A percentile compares a stretch with the other conserved stretches of the same genome.
These are phyloP conservation scores for Henningerozyma blattae DNA, from an alignment of 805 yeast species.

Conservation along the genomic window DNA sequence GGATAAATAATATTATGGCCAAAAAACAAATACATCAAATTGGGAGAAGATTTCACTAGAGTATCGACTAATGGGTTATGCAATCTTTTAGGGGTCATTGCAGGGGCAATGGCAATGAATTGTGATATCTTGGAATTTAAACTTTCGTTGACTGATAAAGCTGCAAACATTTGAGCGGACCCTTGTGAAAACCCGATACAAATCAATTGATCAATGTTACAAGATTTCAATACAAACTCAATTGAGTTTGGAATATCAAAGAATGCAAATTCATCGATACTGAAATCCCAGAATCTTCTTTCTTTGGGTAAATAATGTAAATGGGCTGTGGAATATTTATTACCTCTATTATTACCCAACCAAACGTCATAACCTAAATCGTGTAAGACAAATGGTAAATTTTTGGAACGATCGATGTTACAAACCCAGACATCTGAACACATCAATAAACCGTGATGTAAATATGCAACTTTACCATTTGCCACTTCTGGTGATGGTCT, in stretches of 20 bases:
- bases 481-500: constrained; percentile 26
- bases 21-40: constrained; percentile 55
- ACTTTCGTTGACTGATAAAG: constrained; percentile 52
- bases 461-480: constrained; percentile 47
- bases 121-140: constrained; percentile 42
- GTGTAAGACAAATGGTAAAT: constrained; percentile 64
- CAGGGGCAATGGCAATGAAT: constrained; percentile 85
- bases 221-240: constrained; percentile 50
- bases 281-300: constrained; percentile 70
- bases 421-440: constrained; percentile 74
- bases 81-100: constrained; percentile 82
- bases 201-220: constrained; percentile 35
- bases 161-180: constrained; percentile 84
- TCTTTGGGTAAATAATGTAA: constrained; percentile 29
- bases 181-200: constrained; percentile 93
- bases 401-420: constrained; percentile 32
- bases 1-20: constrained; percentile 68
- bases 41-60: constrained; percentile 65
- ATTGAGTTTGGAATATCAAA: constrained; percentile 82
- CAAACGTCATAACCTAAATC: constrained; percentile 88
- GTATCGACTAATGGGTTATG: constrained; percentile 66
- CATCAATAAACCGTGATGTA: constrained; percentile 90
- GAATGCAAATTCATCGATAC: constrained; percentile 83
- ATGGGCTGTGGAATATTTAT: constrained; percentile 84
- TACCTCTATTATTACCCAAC: constrained; percentile 88